Percentiles rank a stretch among this genome's conserved stretches.
These are phyloP conservation scores for Fagus crenata DNA, from an alignment of 306 rosid species.

Conservation along the genomic window DNA sequence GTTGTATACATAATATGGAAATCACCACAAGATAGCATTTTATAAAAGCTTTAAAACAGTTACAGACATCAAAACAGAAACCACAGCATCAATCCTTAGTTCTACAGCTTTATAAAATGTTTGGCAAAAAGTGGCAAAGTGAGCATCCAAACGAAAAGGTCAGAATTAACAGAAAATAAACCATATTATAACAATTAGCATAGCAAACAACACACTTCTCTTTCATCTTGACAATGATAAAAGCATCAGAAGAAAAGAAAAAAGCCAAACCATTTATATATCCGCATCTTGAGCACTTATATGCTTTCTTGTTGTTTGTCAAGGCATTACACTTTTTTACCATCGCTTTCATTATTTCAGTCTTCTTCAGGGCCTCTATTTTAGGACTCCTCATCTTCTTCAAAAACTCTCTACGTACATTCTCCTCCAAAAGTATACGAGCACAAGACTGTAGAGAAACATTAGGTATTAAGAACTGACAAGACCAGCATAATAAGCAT, in stretches of 20 bases:
- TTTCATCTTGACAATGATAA: constrained; percentile 14
- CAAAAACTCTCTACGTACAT: constrained; percentile 38
- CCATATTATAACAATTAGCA: constrained; percentile 13
- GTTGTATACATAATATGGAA: constrained; percentile 24
- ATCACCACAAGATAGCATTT: neutral
- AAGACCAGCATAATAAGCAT: constrained; percentile 18
- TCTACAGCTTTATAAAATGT: neutral
- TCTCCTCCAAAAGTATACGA: constrained; percentile 63
- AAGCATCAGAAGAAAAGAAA: constrained; percentile 24
- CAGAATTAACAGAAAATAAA: constrained; percentile 11
- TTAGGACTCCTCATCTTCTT: constrained; percentile 68
- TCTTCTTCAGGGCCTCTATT: constrained; percentile 53
- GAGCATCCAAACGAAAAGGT: neutral
- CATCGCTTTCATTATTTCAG: constrained; percentile 41
- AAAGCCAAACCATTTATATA: constrained; percentile 62
- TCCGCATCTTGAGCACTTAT: constrained; percentile 68
- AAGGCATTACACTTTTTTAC: constrained; percentile 49
- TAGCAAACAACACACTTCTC: constrained; percentile 22
- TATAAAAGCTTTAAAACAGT: neutral
- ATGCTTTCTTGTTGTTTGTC: constrained; percentile 42
- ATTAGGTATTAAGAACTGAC: constrained; percentile 19
- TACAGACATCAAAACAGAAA: neutral
- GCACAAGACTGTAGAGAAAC: constrained; percentile 68
- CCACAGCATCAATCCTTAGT: neutral
- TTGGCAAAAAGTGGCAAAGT: constrained; percentile 11